Conservation (phyloP, 768 basidiomycete genomes). For the Suillus spraguei region DNA sequence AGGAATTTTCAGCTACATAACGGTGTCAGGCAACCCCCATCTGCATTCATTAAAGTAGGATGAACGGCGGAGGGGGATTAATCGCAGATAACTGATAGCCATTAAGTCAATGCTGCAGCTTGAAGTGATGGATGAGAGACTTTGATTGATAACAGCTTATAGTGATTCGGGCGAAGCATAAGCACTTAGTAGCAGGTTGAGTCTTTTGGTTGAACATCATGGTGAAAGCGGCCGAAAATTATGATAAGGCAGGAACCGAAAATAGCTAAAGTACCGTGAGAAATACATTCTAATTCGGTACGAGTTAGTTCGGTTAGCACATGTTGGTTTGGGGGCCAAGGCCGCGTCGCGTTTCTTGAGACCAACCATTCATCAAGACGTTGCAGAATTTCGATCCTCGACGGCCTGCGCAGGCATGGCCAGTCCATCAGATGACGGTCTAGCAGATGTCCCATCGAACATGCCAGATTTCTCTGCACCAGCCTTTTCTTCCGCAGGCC, state of each 20-base stretch:
- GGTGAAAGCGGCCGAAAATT: too few species aligned
- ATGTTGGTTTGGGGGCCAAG: conserved; percentile 6
- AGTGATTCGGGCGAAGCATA: neutral
- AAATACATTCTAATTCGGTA: conserved; percentile 1
- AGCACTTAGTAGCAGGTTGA: neutral
- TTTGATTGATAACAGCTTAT: neutral
- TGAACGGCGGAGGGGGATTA: neutral
- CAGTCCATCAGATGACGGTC: conserved; percentile 41
- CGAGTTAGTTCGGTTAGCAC: neutral
- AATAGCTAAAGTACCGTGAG: conserved; percentile 2
- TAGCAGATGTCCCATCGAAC: conserved; percentile 31
- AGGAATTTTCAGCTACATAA: conserved; percentile 1
- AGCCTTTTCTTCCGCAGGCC: conserved; percentile 51
- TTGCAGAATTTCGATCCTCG: conserved; percentile 11
- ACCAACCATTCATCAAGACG: conserved; percentile 16
- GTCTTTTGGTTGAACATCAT: neutral
- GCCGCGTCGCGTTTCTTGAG: conserved; percentile 7
- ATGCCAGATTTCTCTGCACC: conserved; percentile 46
- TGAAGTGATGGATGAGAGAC: neutral
- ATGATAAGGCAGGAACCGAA: neutral
- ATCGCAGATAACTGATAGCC: neutral
- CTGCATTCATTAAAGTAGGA: neutral
- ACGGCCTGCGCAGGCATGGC: conserved; percentile 38
- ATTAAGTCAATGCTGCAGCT: conserved; percentile 1
- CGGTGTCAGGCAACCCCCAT: neutral